These are phyloP conservation scores for Patellifolia procumbens DNA, from an alignment of 179 eudicot species.

Conservation along the genomic window DNA sequence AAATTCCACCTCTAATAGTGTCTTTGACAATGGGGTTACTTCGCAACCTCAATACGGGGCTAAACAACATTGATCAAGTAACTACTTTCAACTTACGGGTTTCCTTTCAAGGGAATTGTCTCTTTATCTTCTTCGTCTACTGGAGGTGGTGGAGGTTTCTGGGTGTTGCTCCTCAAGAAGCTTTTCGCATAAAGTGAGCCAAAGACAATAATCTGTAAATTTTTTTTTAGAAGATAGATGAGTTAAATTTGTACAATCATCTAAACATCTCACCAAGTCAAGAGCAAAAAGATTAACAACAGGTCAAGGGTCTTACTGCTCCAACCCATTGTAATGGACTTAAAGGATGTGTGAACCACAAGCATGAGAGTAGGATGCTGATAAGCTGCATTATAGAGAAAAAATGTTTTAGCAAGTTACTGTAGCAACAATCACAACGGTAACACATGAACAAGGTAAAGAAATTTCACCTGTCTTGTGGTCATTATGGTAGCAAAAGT, in stretches of 20 bases:
- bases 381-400: slow-evolving; percentile 53
- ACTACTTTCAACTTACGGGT: slow-evolving; percentile 28
- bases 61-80: slow-evolving; percentile 5
- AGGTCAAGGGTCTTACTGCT: slow-evolving; percentile 62
- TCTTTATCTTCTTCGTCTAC: slow-evolving; percentile 41
- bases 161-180: slow-evolving; percentile 53
- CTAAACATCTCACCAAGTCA: not conserved
- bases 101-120: slow-evolving; percentile 47
- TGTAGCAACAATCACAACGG: not conserved
- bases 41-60: slow-evolving; percentile 10
- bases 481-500: slow-evolving; percentile 99
- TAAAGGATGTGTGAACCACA: slow-evolving; percentile 92
- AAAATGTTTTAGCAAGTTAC: not conserved
- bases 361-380: slow-evolving; percentile 89
- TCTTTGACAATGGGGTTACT: slow-evolving; percentile 10
- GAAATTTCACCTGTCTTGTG: slow-evolving; percentile 79
- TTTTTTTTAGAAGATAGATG: too few species aligned
- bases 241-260: not conserved
- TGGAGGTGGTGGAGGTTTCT: slow-evolving; percentile 37
- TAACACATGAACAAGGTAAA: not conserved
- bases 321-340: slow-evolving; percentile 80
- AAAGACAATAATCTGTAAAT: slow-evolving; percentile 72
- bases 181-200: slow-evolving; percentile 73
- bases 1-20: slow-evolving; percentile 1
- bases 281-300: not conserved